Base-by-base conservation (phyloP, 192 early-diverging fungal genomes). In the Geranomyces michiganensis region DNA sequence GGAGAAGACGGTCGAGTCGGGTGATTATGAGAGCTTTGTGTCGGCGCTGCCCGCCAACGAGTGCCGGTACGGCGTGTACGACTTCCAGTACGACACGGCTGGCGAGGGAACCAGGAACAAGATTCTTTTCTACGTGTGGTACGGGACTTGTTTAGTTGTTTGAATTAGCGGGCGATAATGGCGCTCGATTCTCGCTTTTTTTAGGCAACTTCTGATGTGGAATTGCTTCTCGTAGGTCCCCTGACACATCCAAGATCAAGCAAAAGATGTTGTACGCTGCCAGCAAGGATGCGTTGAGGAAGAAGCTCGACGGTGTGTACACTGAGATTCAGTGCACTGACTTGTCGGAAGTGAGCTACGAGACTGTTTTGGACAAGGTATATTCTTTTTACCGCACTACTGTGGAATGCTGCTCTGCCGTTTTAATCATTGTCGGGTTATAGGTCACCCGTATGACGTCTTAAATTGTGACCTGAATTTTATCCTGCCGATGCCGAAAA, bases 261-360 rank as follows among this genome's bases (percentile, higher is more conserved):
- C 62, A 81, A 75, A 95, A 95, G 87, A 97, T 97, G 95, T 53
- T 95, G 72, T 96, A 96, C 82, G 87, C 95, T 27, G 87, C 91
- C 33, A 88, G 84, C 81, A 96, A 93, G 80, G 88, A 90, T 47
- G 90, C 85, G 56, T 74, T 97, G 45, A 86, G 89, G 74, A 88
- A 82, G 75, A 77, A 79, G 67, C 85, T 95, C 27, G 83, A 86
- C 41, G 94, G 93, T 53, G 68, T 95, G 65, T 85, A 78, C 61
- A 74, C 78, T 44, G 92, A 93, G 63, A 76, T 96, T 67, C 95
- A 97, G 82, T 91, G 89, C 70, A 97, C 94, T 63, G 95, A 95
- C 67, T 41, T 70, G 31, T 84, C 86, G 41, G 93, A 94, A 74
- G 86, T 93, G 63, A 73, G 78, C 66, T 76, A 89, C 72, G 91